Evolutionary conservation across 2,329 filamentous ascomycete genomes (phyloP).

Genomic region (Epichloe sp.): DNA sequence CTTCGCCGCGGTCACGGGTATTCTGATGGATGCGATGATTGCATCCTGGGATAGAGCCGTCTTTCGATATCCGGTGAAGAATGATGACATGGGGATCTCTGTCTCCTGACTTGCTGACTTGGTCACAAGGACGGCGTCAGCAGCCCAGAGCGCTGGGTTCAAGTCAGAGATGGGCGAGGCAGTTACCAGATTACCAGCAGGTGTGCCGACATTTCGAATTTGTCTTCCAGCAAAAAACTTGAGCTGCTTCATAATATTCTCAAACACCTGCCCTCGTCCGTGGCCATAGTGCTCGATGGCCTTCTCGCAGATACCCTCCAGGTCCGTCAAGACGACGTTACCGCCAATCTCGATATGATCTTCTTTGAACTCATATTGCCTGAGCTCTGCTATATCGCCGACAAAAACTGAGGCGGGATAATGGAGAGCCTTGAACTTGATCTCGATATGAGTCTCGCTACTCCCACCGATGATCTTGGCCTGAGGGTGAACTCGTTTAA

Average conservation of each 20-base stretch:
- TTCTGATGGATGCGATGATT: conserved; percentile 75
- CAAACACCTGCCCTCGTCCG: conserved; percentile 62
- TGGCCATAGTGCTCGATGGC: conserved; percentile 69
- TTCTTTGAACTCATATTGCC: conserved; percentile 67
- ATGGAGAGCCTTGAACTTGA: conserved; percentile 91
- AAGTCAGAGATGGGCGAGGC: conserved; percentile 94
- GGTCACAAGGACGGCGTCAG: conserved; percentile 68
- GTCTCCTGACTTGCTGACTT: conserved; percentile 60
- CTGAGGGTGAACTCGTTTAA: conserved; percentile 72
- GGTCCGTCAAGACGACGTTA: conserved; percentile 82
- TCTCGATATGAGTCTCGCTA: conserved; percentile 95
- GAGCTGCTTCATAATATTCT: conserved; percentile 86
- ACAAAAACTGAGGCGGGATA: conserved; percentile 87
- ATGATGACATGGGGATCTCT: conserved; percentile 81
- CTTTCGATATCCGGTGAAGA: conserved; percentile 82
- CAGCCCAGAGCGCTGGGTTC: conserved; percentile 85
- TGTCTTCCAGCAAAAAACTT: conserved; percentile 95
- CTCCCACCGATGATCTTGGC: conserved; percentile 94
- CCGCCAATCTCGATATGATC: conserved; percentile 84
- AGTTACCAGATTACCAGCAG: conserved; percentile 85
- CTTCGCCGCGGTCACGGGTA: conserved; percentile 61
- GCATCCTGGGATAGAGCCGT: conserved; percentile 73
- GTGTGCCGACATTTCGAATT: conserved; percentile 94
- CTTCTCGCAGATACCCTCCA: conserved; percentile 72
- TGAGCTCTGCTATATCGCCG: conserved; percentile 80